Evolutionary conservation across 306 rosid genomes (phyloP).

Genomic region (Malus domestica): ASM211411v1 NC_041801.1:2994501-2995000

Average conservation of each 20-base stretch:
- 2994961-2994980: conserved; percentile 31
- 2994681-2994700: not conserved
- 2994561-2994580: too few relatives aligned
- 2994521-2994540: too few relatives aligned
- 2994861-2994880: conserved; percentile 8
- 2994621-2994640: not conserved
- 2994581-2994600: too few relatives aligned
- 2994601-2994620: not conserved
- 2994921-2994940: not conserved
- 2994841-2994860: not conserved
- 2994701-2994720: too few relatives aligned
- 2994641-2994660: not conserved
- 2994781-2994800: not conserved
- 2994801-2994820: not conserved
- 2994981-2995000: conserved; percentile 46
- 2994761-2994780: not conserved
- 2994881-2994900: conserved; percentile 27
- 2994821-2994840: not conserved
- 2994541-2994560: too few relatives aligned
- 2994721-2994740: not conserved
- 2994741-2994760: not conserved
- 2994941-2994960: not conserved
- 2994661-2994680: not conserved
- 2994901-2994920: not conserved
- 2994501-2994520: too few relatives aligned